Conservation (phyloP, 805 yeast species). For the Candida anglica region DNA sequence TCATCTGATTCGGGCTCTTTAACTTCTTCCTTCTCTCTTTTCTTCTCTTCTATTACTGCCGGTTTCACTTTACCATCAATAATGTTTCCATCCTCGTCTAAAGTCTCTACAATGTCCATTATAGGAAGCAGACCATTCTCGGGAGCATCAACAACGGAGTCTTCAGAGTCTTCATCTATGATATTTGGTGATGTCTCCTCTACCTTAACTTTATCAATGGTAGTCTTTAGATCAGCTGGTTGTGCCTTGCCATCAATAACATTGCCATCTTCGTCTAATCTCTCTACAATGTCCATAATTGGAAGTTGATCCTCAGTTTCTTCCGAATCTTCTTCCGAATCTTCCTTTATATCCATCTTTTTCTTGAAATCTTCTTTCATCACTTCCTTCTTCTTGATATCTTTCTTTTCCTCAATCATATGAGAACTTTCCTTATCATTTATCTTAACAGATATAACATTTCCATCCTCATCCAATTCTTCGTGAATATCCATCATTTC, state of each 20-base stretch:
- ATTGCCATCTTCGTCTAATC: constrained; percentile 3
- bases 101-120: constrained; percentile 3
- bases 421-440: constrained; percentile 11
- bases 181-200: neutral
- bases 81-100: constrained; percentile 3
- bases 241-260: constrained; percentile 2
- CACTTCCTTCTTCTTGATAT: neutral
- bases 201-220: neutral
- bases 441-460: constrained; percentile 41
- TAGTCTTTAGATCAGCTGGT: neutral
- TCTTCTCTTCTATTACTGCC: neutral
- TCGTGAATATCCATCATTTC: constrained; percentile 84
- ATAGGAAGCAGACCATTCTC: neutral
- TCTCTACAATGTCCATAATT: constrained; percentile 4
- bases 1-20: too few relatives aligned
- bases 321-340: neutral
- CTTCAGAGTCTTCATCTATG: neutral
- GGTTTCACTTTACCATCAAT: constrained; percentile 1
- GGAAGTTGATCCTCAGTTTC: neutral
- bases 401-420: neutral
- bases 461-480: constrained; percentile 74
- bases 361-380: neutral
- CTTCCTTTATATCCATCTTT: neutral
- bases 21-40: too few relatives aligned
- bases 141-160: neutral